phyloP scores from a whole-genome alignment of 257 asterid genomes.

The Solanum pinnatisectum region DNA sequence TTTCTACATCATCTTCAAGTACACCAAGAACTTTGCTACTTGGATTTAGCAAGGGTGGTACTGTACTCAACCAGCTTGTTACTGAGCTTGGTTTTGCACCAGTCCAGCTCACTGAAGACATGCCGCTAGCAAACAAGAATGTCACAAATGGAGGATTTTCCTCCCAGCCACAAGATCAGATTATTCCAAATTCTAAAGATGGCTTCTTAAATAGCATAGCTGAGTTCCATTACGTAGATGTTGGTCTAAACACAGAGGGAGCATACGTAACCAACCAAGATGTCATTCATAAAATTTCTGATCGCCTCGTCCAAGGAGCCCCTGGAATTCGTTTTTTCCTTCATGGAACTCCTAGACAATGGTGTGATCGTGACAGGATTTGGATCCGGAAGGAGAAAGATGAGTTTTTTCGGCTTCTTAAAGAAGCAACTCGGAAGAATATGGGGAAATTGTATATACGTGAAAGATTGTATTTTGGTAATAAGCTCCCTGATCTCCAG shows the following conservation, averaged over 20 bases:
- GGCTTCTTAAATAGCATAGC: constrained; percentile 56
- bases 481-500: constrained; percentile 55
- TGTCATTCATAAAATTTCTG: constrained; percentile 41
- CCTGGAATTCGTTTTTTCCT: constrained; percentile 53
- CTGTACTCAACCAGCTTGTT: constrained; percentile 73
- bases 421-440: constrained; percentile 35
- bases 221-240: constrained; percentile 90
- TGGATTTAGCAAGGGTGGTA: constrained; percentile 97
- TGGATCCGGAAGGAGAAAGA: constrained; percentile 79
- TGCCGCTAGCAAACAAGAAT: constrained; percentile 15
- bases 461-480: constrained; percentile 72
- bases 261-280: constrained; percentile 71
- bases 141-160: constrained; percentile 15
- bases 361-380: constrained; percentile 62
- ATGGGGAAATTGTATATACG: constrained; percentile 54
- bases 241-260: constrained; percentile 71
- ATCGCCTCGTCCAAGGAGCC: constrained; percentile 29
- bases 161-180: constrained; percentile 24
- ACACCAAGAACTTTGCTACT: constrained; percentile 63
- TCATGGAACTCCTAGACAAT: constrained; percentile 96
- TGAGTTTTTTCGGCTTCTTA: constrained; percentile 52
- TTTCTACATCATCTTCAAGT: constrained; percentile 25
- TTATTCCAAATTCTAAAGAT: constrained; percentile 61
- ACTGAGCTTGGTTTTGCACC: constrained; percentile 58
- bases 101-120: constrained; percentile 15